Conservation (phyloP, 805 yeast species). For the Yarrowia bubula region DNA sequence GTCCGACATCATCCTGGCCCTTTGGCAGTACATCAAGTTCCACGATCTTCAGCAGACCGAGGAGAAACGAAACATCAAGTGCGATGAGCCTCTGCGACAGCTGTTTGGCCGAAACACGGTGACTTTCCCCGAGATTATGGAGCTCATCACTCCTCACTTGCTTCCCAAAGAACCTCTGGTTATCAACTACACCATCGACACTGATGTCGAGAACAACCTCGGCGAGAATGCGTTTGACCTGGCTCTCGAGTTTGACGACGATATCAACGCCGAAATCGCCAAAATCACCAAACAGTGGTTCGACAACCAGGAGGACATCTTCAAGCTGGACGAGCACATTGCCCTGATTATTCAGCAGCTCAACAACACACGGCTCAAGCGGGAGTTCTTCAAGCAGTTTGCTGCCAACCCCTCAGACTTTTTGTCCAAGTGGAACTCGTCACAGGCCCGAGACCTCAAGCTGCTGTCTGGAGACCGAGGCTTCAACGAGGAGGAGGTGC, state of each 20-base stretch:
- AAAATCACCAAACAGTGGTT: conserved; percentile 44
- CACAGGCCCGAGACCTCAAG: conserved; percentile 80
- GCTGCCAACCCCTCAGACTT: conserved; percentile 75
- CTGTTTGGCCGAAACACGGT: conserved; percentile 53
- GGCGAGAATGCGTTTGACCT: conserved; percentile 82
- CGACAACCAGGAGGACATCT: conserved; percentile 44
- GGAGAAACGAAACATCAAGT: conserved; percentile 53
- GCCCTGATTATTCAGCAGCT: conserved; percentile 51
- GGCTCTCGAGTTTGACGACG: conserved; percentile 52
- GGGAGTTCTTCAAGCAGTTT: conserved; percentile 72
- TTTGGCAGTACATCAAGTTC: conserved; percentile 74
- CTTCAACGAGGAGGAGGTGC: conserved; percentile 80
- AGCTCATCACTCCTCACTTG: conserved; percentile 63
- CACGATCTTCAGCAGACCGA: conserved; percentile 61
- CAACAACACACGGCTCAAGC: conserved; percentile 57
- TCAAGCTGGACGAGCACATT: conserved; percentile 46
- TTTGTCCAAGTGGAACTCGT: conserved; percentile 68
- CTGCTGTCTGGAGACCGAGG: conserved; percentile 88
- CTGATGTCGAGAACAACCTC: conserved; percentile 66
- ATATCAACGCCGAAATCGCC: conserved; percentile 40
- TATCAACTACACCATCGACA: conserved; percentile 70
- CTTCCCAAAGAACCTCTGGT: conserved; percentile 77
- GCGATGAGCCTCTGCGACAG: conserved; percentile 48
- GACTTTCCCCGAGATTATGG: conserved; percentile 69
- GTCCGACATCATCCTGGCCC: conserved; percentile 74